These are phyloP conservation scores for Fraxinus dipetala DNA, from an alignment of 305 asterid genomes.

Conservation along the genomic window DNA sequence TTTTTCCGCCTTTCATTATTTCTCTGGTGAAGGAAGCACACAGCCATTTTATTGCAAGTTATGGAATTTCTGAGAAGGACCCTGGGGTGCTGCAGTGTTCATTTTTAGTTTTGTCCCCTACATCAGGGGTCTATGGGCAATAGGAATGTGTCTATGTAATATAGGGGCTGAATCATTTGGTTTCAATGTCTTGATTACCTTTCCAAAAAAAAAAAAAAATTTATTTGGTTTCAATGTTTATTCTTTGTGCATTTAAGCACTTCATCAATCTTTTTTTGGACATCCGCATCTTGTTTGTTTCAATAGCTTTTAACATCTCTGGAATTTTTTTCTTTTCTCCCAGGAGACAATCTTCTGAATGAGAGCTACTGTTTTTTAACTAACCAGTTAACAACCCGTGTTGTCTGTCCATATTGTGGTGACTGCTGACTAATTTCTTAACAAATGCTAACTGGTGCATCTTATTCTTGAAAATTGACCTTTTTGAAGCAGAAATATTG, in stretches of 20 bases:
- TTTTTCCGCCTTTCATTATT: background rate
- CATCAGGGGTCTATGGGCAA: background rate
- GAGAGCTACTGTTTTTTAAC: conserved; percentile 37
- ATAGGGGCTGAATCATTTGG: background rate
- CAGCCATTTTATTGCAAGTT: conserved; percentile 12
- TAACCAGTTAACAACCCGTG: conserved; percentile 57
- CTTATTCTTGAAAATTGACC: conserved; percentile 99
- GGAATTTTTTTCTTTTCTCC: conserved; percentile 24
- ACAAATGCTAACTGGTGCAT: conserved; percentile 98
- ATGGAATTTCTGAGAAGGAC: conserved; percentile 9
- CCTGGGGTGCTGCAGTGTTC: background rate
- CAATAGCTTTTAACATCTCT: conserved; percentile 31
- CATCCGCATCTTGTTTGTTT: conserved; percentile 20
- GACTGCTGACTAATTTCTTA: conserved; percentile 74
- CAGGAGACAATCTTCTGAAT: conserved; percentile 23
- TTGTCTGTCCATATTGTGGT: conserved; percentile 79
- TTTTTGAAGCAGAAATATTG: conserved; percentile 94
- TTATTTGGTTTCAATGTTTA: background rate
- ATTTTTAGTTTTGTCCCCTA: background rate
- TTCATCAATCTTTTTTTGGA: conserved; percentile 6
- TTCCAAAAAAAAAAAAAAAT: too few relatives aligned
- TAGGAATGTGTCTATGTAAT: background rate
- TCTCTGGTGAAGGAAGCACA: conserved; percentile 15
- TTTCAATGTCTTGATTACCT: too few relatives aligned
- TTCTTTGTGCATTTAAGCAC: background rate